A percentile compares a stretch with the other conserved stretches of the same genome.
These are phyloP conservation scores for Tolypocladium paradoxum DNA, from an alignment of 2,329 filamentous ascomycete species.

Conservation along the genomic window DNA sequence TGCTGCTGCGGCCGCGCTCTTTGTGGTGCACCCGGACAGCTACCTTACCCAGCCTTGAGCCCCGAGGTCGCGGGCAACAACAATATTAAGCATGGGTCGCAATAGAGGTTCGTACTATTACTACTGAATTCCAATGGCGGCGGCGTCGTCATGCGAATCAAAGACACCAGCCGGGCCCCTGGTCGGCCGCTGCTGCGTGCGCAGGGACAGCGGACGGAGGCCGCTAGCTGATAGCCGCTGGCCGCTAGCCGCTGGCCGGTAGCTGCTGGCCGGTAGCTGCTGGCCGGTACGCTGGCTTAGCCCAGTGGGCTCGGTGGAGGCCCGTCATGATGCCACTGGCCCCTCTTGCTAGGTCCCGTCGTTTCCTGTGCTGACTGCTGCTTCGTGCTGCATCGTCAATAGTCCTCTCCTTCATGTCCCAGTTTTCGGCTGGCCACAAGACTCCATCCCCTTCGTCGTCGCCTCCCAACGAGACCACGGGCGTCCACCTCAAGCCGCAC, in stretches of 20 bases:
- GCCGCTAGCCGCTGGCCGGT: too few relatives aligned
- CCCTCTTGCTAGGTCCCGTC: too few relatives aligned
- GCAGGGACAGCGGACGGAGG: too few relatives aligned
- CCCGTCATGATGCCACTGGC: constrained; percentile 2
- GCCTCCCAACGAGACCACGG: constrained; percentile 26
- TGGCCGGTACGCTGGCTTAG: not conserved
- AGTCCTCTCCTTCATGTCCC: constrained; percentile 87
- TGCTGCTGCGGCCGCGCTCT: too few relatives aligned
- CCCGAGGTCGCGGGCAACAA: not conserved
- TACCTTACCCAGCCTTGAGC: not conserved
- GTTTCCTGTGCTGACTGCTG: constrained; percentile 1
- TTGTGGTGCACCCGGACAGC: too few relatives aligned
- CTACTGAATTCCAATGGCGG: constrained; percentile 8
- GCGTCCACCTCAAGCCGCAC: constrained; percentile 17
- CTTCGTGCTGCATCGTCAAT: constrained; percentile 5
- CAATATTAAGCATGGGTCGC: constrained; percentile 34
- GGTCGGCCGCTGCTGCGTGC: too few relatives aligned
- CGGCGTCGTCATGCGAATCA: not conserved
- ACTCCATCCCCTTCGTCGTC: constrained; percentile 34
- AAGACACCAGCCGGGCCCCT: constrained; percentile 3
- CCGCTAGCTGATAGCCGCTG: too few relatives aligned
- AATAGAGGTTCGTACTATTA: constrained; percentile 47
- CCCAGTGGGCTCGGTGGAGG: not conserved
- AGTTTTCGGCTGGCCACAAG: constrained; percentile 49
- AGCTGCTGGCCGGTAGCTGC: too few relatives aligned